These are phyloP conservation scores for Dioscorea alata DNA, from an alignment of 106 monocot genomes.

Conservation along the genomic window DNA sequence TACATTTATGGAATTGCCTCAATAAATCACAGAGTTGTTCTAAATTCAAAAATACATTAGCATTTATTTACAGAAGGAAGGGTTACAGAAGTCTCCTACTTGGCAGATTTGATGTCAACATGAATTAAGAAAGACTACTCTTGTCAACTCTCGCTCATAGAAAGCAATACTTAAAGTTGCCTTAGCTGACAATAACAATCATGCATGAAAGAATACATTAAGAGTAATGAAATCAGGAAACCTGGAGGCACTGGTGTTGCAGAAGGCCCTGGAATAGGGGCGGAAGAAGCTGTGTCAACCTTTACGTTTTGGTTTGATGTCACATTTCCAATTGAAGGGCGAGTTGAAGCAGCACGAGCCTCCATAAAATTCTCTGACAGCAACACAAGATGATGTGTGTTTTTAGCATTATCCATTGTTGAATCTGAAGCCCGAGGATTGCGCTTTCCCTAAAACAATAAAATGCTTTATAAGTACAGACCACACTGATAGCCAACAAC, in stretches of 20 bases:
- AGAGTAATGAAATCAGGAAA: conserved; percentile 6
- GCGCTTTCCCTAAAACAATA: conserved; percentile 54
- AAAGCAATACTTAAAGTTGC: too few relatives aligned
- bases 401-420: conserved; percentile 58
- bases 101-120: too few relatives aligned
- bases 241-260: conserved; percentile 48
- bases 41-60: too few relatives aligned
- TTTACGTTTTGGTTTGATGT: conserved; percentile 45
- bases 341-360: conserved; percentile 66
- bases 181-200: too few relatives aligned
- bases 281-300: conserved; percentile 41
- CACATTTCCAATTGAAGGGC: conserved; percentile 36
- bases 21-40: too few relatives aligned
- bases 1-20: too few relatives aligned
- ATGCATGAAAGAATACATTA: too few relatives aligned
- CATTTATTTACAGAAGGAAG: too few relatives aligned
- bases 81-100: too few relatives aligned
- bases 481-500: neutral
- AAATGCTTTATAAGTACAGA: neutral
- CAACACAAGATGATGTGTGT: conserved; percentile 70
- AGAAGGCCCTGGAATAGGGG: conserved; percentile 33
- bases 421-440: conserved; percentile 66
- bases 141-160: too few relatives aligned
- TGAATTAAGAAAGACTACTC: too few relatives aligned
- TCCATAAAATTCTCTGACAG: conserved; percentile 89